Evolutionary conservation across 257 asterid genomes (phyloP).

Genomic region (Jacaranda copaia): DNA sequence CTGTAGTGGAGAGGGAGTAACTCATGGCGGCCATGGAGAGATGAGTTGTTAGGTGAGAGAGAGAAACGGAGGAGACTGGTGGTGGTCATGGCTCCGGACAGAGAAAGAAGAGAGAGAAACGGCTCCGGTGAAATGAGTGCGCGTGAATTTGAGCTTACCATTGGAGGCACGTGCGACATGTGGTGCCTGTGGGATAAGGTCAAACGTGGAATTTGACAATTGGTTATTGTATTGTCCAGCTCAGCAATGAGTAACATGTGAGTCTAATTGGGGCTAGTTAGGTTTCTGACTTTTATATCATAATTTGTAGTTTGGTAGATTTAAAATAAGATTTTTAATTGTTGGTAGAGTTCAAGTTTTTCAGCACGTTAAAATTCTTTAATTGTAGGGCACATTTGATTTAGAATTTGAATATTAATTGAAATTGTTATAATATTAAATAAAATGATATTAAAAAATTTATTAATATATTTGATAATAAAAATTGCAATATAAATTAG

Average conservation of each 20-base stretch:
- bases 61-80: conserved; percentile 69
- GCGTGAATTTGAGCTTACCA: conserved; percentile 28
- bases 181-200: conserved; percentile 46
- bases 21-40: conserved; percentile 46
- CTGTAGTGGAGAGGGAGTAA: conserved; percentile 32
- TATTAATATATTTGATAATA: too few relatives aligned
- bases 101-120: conserved; percentile 23
- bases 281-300: background rate
- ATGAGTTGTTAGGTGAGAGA: conserved; percentile 46
- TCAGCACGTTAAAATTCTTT: background rate
- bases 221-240: background rate
- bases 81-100: conserved; percentile 51
- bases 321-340: background rate
- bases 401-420: too few relatives aligned
- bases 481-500: too few relatives aligned
- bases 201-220: conserved; percentile 33
- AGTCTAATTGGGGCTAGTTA: background rate
- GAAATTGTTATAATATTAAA: too few relatives aligned
- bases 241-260: conserved; percentile 32
- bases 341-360: background rate
- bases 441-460: too few relatives aligned
- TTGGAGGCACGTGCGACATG: conserved; percentile 49
- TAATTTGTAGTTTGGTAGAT: conserved; percentile 21
- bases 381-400: too few relatives aligned
- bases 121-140: conserved; percentile 34